Conservation (phyloP, 306 rosid species). For the Oxytropis ochrocephala region DNA sequence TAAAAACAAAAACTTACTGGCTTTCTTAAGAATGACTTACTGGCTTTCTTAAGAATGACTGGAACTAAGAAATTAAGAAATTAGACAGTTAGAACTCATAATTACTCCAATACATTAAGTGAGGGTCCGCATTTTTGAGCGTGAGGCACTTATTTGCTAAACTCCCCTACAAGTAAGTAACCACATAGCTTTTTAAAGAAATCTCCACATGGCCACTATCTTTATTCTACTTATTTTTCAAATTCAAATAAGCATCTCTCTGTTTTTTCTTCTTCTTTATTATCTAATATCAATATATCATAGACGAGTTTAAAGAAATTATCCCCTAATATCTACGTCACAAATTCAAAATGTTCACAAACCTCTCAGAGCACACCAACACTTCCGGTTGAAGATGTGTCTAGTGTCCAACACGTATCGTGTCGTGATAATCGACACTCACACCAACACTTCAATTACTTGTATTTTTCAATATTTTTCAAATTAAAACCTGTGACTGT, state of each 20-base stretch:
- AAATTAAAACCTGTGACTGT: no score
- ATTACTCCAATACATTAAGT: neutral
- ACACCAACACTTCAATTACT: no score
- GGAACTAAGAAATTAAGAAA: conserved; percentile 8
- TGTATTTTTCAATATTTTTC: no score
- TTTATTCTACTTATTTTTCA: neutral
- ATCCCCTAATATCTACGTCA: neutral
- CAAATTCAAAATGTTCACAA: neutral
- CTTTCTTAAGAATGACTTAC: conserved; percentile 4
- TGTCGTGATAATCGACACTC: no score
- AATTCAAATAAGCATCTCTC: neutral
- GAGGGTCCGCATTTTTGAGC: neutral
- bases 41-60: conserved; percentile 2
- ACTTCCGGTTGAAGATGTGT: no score
- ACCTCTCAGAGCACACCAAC: no score
- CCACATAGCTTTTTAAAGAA: neutral
- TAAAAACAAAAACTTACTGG: neutral
- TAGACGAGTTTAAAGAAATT: neutral
- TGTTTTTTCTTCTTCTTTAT: neutral
- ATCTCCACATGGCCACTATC: neutral
- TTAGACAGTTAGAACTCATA: neutral
- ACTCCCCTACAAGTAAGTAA: neutral
- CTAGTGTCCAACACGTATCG: no score
- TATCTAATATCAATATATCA: neutral
- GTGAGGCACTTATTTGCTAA: neutral